Percentiles rank a stretch among this genome's conserved stretches.
phyloP scores from a whole-genome alignment of 345 rosid species.

The Brassica incana region DNA sequence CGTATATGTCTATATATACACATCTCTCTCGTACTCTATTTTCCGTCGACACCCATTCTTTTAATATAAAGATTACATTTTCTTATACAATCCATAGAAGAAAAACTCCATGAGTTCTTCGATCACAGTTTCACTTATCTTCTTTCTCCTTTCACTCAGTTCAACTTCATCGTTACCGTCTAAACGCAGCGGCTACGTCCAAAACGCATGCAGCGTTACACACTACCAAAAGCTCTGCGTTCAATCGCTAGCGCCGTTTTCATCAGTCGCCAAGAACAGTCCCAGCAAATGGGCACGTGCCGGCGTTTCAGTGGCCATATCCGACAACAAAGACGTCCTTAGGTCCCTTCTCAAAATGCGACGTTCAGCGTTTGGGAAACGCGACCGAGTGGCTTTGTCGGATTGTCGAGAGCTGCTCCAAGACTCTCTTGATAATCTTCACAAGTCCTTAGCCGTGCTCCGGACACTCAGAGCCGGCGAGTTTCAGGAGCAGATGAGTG shows the following conservation, averaged over 20 bases:
- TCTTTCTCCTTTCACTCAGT: conserved; percentile 37
- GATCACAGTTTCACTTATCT: conserved; percentile 16
- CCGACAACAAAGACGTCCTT: conserved; percentile 56
- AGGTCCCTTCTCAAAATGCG: conserved; percentile 38
- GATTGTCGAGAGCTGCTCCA: conserved; percentile 70
- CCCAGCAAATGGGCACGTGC: conserved; percentile 86
- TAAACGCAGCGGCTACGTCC: conserved; percentile 40
- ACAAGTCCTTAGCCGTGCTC: conserved; percentile 56
- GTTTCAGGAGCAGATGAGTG: conserved; percentile 59
- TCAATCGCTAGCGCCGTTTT: conserved; percentile 60
- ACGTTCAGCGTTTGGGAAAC: conserved; percentile 39
- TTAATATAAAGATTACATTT: not conserved
- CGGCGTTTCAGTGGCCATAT: conserved; percentile 70
- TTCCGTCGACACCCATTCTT: not conserved
- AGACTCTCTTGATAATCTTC: conserved; percentile 61
- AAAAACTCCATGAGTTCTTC: conserved; percentile 21
- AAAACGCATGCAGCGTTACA: conserved; percentile 79
- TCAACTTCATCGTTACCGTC: conserved; percentile 16
- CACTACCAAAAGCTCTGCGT: conserved; percentile 62
- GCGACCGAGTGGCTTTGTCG: conserved; percentile 51
- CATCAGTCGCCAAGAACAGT: conserved; percentile 55
- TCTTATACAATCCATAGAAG: not conserved
- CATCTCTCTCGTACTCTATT: not conserved
- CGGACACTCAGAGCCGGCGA: conserved; percentile 49
- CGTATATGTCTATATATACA: conserved; percentile 27